A percentile compares a stretch with the other conserved stretches of the same genome.
These are phyloP conservation scores for Venturiaceae sp. DNA, from an alignment of 2,329 filamentous ascomycete species.

Conservation along the genomic window DNA sequence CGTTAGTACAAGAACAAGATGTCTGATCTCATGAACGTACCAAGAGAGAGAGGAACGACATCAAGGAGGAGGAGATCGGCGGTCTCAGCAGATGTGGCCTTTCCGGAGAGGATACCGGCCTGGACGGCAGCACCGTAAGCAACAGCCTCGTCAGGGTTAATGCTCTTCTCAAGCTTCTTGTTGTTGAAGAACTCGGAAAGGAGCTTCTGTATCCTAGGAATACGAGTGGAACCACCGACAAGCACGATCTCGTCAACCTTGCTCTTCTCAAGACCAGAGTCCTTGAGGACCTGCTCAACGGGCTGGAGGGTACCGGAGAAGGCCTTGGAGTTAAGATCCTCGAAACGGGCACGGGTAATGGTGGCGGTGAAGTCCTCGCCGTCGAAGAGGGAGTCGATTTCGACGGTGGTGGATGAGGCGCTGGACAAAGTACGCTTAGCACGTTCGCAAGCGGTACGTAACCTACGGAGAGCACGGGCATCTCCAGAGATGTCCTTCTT, in stretches of 20 bases:
- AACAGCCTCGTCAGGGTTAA: constrained; percentile 99
- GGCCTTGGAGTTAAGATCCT: constrained; percentile 93
- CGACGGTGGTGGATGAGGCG: constrained; percentile 88
- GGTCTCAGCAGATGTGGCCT: constrained; percentile 92
- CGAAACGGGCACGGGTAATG: constrained; percentile 98
- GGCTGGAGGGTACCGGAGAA: constrained; percentile 91
- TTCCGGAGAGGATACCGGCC: constrained; percentile 96
- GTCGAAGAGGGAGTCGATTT: constrained; percentile 98
- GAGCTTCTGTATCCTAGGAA: constrained; percentile 97
- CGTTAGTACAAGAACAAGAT: no score
- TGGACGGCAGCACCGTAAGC: constrained; percentile 98
- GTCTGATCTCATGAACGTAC: constrained; percentile 32
- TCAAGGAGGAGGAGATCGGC: constrained; percentile 91
- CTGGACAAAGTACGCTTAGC: constrained; percentile 98
- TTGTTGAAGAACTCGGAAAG: constrained; percentile 98
- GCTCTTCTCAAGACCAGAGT: constrained; percentile 77
- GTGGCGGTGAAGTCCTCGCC: constrained; percentile 95
- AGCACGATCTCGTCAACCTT: constrained; percentile 97
- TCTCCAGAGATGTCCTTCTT: constrained; percentile 52
- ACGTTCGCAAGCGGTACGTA: constrained; percentile 97
- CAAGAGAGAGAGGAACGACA: constrained; percentile 90
- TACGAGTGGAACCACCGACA: constrained; percentile 98
- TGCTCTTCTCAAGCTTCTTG: constrained; percentile 99
- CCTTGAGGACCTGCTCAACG: constrained; percentile 93
- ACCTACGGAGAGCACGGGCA: constrained; percentile 85